Percentiles rank a stretch among this genome's conserved stretches.
Conservation (phyloP, 2,329 filamentous ascomycete genomes). For the Tolypocladium guangdongense region DNA sequence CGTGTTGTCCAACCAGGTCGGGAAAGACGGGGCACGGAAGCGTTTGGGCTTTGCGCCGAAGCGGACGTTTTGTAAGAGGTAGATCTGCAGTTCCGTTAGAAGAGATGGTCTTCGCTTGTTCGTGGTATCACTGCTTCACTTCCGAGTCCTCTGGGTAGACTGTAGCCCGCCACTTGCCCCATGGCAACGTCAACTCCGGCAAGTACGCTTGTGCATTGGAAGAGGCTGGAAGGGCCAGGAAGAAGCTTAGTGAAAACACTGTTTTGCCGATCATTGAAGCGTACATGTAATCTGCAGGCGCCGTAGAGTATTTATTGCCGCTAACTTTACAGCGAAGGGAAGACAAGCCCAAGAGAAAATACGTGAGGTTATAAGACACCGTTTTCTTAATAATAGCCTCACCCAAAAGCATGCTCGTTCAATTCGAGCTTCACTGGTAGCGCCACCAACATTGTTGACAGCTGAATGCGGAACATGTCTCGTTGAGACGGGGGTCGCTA, state of each 20-base stretch:
- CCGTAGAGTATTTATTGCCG: too few relatives aligned
- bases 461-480: too few relatives aligned
- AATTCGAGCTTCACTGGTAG: too few relatives aligned
- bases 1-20: neutral
- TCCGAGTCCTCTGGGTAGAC: neutral
- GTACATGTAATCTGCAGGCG: too few relatives aligned
- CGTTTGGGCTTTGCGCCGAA: conserved; percentile 3
- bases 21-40: neutral
- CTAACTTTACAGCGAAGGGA: too few relatives aligned
- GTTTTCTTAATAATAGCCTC: too few relatives aligned
- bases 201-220: neutral
- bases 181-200: neutral
- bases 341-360: too few relatives aligned
- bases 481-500: too few relatives aligned
- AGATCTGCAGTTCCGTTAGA: neutral
- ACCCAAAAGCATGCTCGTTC: too few relatives aligned
- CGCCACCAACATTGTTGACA: too few relatives aligned
- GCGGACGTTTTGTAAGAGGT: conserved; percentile 5
- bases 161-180: neutral
- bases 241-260: neutral
- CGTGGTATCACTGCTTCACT: neutral
- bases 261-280: neutral
- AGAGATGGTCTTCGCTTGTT: too few relatives aligned
- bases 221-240: neutral
- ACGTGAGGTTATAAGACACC: too few relatives aligned